Conservation (phyloP, 768 basidiomycete genomes). For the Mycena belliarum region DNA sequence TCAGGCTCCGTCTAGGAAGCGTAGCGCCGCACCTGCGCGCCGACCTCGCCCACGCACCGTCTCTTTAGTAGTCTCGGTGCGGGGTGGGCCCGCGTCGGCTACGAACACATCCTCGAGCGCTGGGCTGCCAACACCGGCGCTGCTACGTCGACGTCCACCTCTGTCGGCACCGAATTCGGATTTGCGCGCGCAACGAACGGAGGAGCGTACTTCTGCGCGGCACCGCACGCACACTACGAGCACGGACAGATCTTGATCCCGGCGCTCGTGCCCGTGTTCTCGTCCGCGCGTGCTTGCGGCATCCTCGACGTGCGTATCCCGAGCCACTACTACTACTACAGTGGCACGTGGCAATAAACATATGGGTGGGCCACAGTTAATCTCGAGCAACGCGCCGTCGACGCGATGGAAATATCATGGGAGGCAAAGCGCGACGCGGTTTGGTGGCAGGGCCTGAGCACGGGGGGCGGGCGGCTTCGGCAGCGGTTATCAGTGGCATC, state of each 20-base stretch:
- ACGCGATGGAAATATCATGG: conserved; percentile 89
- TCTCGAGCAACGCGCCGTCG: conserved; percentile 70
- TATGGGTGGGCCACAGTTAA: conserved; percentile 91
- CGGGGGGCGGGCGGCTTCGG: conserved; percentile 93
- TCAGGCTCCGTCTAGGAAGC: conserved; percentile 92
- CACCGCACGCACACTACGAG: conserved; percentile 82
- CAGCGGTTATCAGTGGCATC: conserved; percentile 82
- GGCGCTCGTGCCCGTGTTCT: conserved; percentile 90
- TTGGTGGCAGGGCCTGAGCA: conserved; percentile 96
- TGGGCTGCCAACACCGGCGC: neutral
- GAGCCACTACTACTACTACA: conserved; percentile 93
- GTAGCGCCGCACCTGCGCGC: conserved; percentile 88
- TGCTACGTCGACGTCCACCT: neutral
- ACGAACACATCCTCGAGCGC: conserved; percentile 3
- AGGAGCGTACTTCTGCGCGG: conserved; percentile 71
- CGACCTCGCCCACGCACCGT: conserved; percentile 75
- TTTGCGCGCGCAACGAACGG: conserved; percentile 68
- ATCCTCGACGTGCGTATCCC: conserved; percentile 92
- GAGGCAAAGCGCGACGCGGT: conserved; percentile 82
- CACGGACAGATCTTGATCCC: conserved; percentile 92
- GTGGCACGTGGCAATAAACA: conserved; percentile 54
- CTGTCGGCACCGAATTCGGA: conserved; percentile 54
- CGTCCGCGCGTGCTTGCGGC: conserved; percentile 83
- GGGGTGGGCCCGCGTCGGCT: conserved; percentile 30
- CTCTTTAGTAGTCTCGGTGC: conserved; percentile 78